Base-by-base conservation (phyloP, 768 basidiomycete species). In the Strobilomyces echinocephalus region DNA sequence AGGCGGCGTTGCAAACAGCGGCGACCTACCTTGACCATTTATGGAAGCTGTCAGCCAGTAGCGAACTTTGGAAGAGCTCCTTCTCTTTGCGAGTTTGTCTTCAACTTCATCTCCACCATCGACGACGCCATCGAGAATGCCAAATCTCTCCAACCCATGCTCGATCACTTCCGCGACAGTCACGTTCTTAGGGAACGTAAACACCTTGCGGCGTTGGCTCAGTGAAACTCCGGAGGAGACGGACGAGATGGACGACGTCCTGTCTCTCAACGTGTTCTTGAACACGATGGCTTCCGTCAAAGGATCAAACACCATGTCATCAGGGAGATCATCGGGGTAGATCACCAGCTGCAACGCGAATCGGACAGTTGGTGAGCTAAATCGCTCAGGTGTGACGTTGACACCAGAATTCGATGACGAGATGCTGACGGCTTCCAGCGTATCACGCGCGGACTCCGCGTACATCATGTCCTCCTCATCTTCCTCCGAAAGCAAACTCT, bases 21-120 rank as follows among this genome's bases (percentile, higher is more conserved):
- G 34, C 30, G 40, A 5, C 79, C 59, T 54, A 91, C 93, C 93
- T 67, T 83, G 79, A 28, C 84, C 84, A 39, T 76, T 75, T 10
- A 66, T 55, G 58, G 79, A 74, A 21, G 85, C 79, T 11, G 79
- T 75, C 50, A 99, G 72, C n/a, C 81, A 81, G 67, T 98, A 98
- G 50, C 92, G 78, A 34, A 97, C 89, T 53, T 90, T 79, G 9
- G 80, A 70, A 8, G 81, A 76, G 65, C 91, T 95, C 58, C 86
- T 78, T 54, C 94, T 76, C 72, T 93, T 92, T 8, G 81, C 77
- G 33, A 85, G 75, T 67, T 95, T 94, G 66, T 97, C 95, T 70
- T 99, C 97, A 1, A 99, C 82, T 63, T 97, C 95, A 68, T 99
- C 97, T 1, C 97, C 97, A 2, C 97, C 97, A 68, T 97, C 95